Base-by-base conservation (phyloP, 148 eudicot species). In the Polygonum aviculare region DNA sequence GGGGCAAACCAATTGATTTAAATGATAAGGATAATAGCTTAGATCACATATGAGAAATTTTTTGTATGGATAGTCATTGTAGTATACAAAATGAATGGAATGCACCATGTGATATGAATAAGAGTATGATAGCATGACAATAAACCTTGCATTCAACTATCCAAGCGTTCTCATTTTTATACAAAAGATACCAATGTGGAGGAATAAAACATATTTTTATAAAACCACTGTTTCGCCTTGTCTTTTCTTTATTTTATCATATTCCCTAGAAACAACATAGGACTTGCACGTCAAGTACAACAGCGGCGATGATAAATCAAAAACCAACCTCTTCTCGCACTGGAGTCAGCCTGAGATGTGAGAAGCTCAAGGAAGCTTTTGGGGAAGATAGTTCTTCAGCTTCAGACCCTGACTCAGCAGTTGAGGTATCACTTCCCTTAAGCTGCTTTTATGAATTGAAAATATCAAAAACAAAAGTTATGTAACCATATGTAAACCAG, bases 361-460 rank as follows among this genome's bases (percentile, higher is more conserved):
- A 86, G 75, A 81, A 92, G 83, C 70, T 89, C 82, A 90, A 77
- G 12, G 79, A 76, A 36, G 91, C 91, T 79, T 92, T 89, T 14
- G 98, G 97, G 3, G 97, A 90, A 78, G 90, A 87, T 75, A 94
- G 86, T 83, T 94, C 98, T 88, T 94, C 98, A 69, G 96, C 97
- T 86, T 94, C 98, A 81, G 98, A 94, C 62, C 98, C 98, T 22
- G 98, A 94, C 78, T 94, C 98, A 4, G 92, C 97, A 59, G 98
- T 88, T 70, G 98, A 94, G 8, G 98, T 89, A 62, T 94, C 97
- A 76, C 93, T 90, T 57, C 94, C 87, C 87, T 86, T 92, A 21
- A 92, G 74, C 96, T 94, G 94, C 74, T 75, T 60, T 74, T 63
- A 74, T 16, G 75, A 47, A 19, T 74, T 12, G 74, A 80, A 14